Conservation (phyloP, 306 rosid species). For the Rosa lucieae region DNA sequence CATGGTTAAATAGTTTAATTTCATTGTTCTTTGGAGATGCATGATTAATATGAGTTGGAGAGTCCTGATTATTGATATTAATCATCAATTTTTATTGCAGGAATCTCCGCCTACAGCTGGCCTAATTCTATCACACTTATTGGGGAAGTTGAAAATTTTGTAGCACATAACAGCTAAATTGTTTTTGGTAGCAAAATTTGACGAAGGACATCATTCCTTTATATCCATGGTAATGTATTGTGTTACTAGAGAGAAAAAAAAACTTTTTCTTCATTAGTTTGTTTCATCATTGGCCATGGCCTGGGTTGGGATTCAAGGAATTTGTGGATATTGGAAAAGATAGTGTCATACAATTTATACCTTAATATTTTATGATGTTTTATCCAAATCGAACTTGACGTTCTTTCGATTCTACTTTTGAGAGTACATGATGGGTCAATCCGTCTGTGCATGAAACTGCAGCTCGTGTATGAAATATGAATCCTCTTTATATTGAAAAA, state of each 20-base stretch:
- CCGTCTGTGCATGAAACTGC: background rate
- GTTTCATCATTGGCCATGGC: background rate
- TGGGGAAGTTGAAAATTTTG: constrained; percentile 24
- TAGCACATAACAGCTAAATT: constrained; percentile 23
- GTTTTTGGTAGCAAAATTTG: constrained; percentile 31
- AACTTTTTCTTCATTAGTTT: background rate
- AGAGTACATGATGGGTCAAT: background rate
- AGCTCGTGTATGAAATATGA: background rate
- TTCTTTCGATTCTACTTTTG: background rate
- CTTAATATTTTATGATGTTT: background rate
- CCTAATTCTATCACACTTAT: constrained; percentile 25
- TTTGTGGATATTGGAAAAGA: background rate
- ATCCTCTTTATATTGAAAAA: background rate
- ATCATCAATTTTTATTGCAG: constrained; percentile 32
- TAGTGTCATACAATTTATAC: background rate
- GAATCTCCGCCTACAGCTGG: constrained; percentile 21
- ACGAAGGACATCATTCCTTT: constrained; percentile 21
- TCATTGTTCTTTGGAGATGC: constrained; percentile 5
- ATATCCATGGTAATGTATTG: constrained; percentile 50
- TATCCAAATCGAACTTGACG: background rate
- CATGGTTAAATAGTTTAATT: background rate
- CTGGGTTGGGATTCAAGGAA: background rate
- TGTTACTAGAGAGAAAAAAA: background rate
- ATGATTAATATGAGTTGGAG: background rate
- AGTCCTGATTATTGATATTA: constrained; percentile 11